Conservation (phyloP, 2,329 filamentous ascomycete species). For the Ilyonectria destructans region DNA sequence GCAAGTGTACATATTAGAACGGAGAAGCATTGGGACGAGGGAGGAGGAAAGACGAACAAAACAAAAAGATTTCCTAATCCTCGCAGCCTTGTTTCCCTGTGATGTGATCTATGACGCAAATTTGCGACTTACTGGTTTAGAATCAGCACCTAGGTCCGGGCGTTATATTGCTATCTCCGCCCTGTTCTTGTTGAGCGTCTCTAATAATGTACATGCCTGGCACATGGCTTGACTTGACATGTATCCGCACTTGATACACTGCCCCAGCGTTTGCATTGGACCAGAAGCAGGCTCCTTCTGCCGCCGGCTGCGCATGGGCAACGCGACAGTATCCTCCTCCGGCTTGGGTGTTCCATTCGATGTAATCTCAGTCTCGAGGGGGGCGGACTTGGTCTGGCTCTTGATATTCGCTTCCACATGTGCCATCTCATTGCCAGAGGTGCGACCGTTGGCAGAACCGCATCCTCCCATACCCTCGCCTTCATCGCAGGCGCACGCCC, state of each 20-base stretch:
- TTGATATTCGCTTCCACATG: conserved; percentile 77
- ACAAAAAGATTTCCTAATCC: conserved; percentile 24
- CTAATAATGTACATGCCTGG: conserved; percentile 92
- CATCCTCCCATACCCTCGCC: conserved; percentile 75
- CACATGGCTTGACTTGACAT: conserved; percentile 95
- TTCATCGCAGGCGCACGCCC: conserved; percentile 57
- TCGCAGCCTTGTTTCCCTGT: neutral
- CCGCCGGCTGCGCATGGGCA: conserved; percentile 53
- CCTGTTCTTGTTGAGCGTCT: conserved; percentile 89
- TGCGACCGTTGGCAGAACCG: conserved; percentile 75
- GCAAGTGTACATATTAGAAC: conserved; percentile 42
- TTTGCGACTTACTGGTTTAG: neutral
- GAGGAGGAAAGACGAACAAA: conserved; percentile 36
- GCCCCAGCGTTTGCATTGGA: conserved; percentile 82
- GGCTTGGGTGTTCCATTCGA: conserved; percentile 40
- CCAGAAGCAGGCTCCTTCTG: conserved; percentile 48
- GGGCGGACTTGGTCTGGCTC: conserved; percentile 37
- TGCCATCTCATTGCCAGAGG: conserved; percentile 83
- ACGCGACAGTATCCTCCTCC: conserved; percentile 52
- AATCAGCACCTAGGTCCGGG: neutral
- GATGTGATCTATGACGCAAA: neutral
- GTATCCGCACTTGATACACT: conserved; percentile 91
- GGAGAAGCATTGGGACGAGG: conserved; percentile 24
- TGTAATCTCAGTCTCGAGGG: conserved; percentile 54
- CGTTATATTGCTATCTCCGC: conserved; percentile 70